Evolutionary conservation across 352 stramenopile species (phyloP).

Genomic region (Phytophthora ramorum): DNA sequence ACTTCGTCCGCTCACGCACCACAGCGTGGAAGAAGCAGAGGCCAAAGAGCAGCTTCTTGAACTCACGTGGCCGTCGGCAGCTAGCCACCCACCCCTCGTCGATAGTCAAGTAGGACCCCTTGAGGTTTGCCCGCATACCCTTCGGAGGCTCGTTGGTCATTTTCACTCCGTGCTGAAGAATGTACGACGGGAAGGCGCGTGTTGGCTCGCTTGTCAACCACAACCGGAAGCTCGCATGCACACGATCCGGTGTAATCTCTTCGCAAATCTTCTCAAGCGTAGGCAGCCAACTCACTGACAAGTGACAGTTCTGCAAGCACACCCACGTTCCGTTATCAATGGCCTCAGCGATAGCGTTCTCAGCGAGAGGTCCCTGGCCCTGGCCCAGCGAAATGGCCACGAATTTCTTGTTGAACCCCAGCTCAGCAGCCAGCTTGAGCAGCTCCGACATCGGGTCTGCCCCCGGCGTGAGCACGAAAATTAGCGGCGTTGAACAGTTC

Average conservation of each 20-base stretch:
- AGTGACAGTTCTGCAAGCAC: constrained; percentile 96
- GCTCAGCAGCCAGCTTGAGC: constrained; percentile 91
- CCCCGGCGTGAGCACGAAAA: constrained; percentile 96
- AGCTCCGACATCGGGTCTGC: constrained; percentile 96
- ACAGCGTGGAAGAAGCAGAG: constrained; percentile 95
- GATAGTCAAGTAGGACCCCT: constrained; percentile 91
- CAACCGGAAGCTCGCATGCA: constrained; percentile 93
- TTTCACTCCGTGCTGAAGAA: constrained; percentile 94
- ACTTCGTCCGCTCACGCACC: constrained; percentile 87
- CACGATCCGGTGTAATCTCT: constrained; percentile 92
- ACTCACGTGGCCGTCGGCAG: constrained; percentile 63
- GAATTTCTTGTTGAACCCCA: constrained; percentile 94
- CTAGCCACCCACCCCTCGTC: constrained; percentile 78
- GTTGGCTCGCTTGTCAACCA: constrained; percentile 96
- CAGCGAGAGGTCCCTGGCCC: constrained; percentile 92
- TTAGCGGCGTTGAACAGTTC: constrained; percentile 93
- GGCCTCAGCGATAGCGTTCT: constrained; percentile 93
- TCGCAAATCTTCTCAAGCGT: constrained; percentile 95
- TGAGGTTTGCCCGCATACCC: constrained; percentile 94
- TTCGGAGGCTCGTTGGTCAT: constrained; percentile 97
- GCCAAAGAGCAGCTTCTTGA: constrained; percentile 88
- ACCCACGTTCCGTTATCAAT: constrained; percentile 95
- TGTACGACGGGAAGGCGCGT: constrained; percentile 93
- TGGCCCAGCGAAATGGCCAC: constrained; percentile 95
- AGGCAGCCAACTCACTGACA: constrained; percentile 95